Conservation (phyloP, 2,329 filamentous ascomycete species). For the Aspergillus ustus region DNA sequence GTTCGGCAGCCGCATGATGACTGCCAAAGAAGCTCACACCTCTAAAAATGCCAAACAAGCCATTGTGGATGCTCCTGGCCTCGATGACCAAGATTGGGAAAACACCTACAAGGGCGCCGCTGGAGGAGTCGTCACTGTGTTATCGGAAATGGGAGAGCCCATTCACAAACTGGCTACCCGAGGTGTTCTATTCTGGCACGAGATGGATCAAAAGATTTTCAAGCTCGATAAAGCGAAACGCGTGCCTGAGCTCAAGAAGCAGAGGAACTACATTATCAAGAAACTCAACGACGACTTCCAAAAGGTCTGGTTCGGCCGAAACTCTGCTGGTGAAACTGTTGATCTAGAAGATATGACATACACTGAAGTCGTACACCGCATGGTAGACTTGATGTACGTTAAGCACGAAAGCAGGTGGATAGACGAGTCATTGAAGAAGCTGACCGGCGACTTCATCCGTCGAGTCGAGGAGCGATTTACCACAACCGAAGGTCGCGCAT, state of each 20-base stretch:
- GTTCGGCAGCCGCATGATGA: conserved; percentile 93
- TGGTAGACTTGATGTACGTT: conserved; percentile 90
- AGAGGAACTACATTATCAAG: conserved; percentile 88
- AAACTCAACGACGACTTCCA: conserved; percentile 96
- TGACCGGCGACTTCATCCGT: conserved; percentile 95
- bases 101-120: conserved; percentile 89
- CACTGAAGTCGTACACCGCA: conserved; percentile 79
- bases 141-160: conserved; percentile 98
- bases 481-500: conserved; percentile 69
- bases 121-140: conserved; percentile 92
- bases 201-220: conserved; percentile 99
- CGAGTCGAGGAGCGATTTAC: conserved; percentile 97
- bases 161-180: conserved; percentile 98
- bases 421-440: conserved; percentile 76
- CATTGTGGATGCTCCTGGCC: conserved; percentile 81
- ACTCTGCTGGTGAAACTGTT: conserved; percentile 77
- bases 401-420: conserved; percentile 93
- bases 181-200: conserved; percentile 94
- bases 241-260: conserved; percentile 83
- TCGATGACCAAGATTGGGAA: conserved; percentile 85
- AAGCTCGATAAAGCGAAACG: conserved; percentile 93
- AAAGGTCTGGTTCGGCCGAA: conserved; percentile 94
- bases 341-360: conserved; percentile 98
- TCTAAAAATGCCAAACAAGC: conserved; percentile 86
- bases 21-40: conserved; percentile 87